These are phyloP conservation scores for Entelexis paramagnoliae DNA, from an alignment of 1,139 yeast species.

Conservation along the genomic window DNA sequence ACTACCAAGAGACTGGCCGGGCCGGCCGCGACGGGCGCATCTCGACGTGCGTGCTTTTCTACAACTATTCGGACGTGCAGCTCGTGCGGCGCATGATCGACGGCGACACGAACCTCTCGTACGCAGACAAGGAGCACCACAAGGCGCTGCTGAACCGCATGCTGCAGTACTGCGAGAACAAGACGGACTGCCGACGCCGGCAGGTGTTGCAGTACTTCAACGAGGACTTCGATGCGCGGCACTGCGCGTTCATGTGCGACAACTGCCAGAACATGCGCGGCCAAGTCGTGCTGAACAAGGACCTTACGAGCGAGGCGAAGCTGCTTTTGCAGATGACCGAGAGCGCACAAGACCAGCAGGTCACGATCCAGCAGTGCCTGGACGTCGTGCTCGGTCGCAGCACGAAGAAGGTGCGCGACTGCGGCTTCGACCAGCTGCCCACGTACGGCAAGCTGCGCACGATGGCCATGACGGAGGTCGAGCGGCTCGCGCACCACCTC, in stretches of 20 bases:
- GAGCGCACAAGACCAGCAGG: conserved; percentile 42
- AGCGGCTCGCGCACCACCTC: conserved; percentile 70
- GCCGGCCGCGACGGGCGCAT: conserved; percentile 86
- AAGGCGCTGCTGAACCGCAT: conserved; percentile 69
- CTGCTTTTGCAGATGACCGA: conserved; percentile 51
- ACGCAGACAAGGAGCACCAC: conserved; percentile 64
- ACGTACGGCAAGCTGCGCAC: conserved; percentile 70
- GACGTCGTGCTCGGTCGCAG: conserved; percentile 70
- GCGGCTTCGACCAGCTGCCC: conserved; percentile 41
- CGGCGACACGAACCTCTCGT: conserved; percentile 57
- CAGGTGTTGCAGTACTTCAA: conserved; percentile 85
- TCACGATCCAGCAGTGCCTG: conserved; percentile 71
- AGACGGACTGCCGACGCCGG: conserved; percentile 78
- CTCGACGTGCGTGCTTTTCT: conserved; percentile 71
- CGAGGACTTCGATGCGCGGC: conserved; percentile 59
- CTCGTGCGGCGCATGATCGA: conserved; percentile 66
- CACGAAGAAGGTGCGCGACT: conserved; percentile 8
- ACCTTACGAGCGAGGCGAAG: conserved; percentile 59
- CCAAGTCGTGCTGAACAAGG: conserved; percentile 43
- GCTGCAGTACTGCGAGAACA: conserved; percentile 83
- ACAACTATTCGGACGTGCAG: conserved; percentile 29
- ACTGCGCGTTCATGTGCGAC: conserved; percentile 72
- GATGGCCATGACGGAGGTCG: conserved; percentile 31
- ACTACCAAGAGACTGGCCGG: conserved; percentile 89
- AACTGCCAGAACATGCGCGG: conserved; percentile 51